These are phyloP conservation scores for Phytopythium delawarense DNA, from an alignment of 352 stramenopile genomes.

Conservation along the genomic window DNA sequence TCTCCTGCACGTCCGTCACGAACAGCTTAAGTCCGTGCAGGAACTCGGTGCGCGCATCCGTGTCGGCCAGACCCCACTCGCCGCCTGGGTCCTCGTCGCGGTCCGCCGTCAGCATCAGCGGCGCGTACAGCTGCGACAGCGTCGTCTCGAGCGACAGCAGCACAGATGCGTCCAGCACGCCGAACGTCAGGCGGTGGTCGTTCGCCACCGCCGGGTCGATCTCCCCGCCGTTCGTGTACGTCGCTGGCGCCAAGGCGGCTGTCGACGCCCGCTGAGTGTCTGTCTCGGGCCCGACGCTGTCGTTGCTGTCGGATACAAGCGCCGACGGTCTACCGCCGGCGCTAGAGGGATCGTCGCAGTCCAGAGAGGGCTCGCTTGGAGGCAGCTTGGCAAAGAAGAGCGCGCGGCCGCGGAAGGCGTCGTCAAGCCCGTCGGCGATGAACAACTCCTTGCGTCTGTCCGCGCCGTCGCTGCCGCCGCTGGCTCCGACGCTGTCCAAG, in stretches of 20 bases:
- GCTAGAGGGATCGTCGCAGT: slow-evolving; percentile 1
- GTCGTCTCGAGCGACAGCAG: slow-evolving; percentile 69
- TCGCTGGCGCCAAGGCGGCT: not conserved
- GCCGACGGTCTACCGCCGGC: not conserved
- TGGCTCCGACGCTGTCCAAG: not conserved
- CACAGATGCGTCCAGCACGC: slow-evolving; percentile 65
- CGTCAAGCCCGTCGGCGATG: slow-evolving; percentile 72
- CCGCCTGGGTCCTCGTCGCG: slow-evolving; percentile 15
- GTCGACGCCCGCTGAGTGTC: slow-evolving; percentile 9
- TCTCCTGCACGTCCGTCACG: slow-evolving; percentile 83
- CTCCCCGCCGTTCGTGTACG: slow-evolving; percentile 4
- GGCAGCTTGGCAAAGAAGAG: slow-evolving; percentile 78
- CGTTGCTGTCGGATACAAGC: slow-evolving; percentile 4
- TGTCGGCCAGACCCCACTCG: slow-evolving; percentile 69
- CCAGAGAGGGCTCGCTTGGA: slow-evolving; percentile 9
- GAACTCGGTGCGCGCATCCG: slow-evolving; percentile 77
- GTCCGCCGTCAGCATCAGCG: slow-evolving; percentile 27
- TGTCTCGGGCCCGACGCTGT: slow-evolving; percentile 11
- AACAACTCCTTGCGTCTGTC: slow-evolving; percentile 61
- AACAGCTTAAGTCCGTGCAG: slow-evolving; percentile 79
- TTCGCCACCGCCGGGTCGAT: slow-evolving; percentile 64
- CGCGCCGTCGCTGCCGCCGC: slow-evolving; percentile 6
- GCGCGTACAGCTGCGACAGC: slow-evolving; percentile 69
- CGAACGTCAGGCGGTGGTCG: slow-evolving; percentile 66
- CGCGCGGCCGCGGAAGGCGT: slow-evolving; percentile 55